phyloP scores from a whole-genome alignment of 345 rosid genomes.

The Eucalyptus polyanthemos region DNA sequence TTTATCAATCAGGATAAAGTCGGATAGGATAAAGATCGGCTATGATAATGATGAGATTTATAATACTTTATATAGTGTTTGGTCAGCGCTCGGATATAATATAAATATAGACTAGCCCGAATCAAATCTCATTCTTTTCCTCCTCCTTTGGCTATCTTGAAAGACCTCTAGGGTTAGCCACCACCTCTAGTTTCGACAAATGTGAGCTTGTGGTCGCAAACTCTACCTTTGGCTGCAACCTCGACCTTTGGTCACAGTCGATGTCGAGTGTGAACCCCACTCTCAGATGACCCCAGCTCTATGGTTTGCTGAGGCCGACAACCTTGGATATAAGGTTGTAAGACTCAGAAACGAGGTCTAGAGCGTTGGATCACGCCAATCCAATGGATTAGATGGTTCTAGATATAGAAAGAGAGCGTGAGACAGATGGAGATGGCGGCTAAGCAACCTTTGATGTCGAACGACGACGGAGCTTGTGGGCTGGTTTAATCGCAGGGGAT shows the following conservation, averaged over 20 bases:
- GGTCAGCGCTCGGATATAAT: neutral
- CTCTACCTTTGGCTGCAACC: neutral
- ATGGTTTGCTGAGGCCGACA: neutral
- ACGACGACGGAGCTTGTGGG: neutral
- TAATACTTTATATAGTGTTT: neutral
- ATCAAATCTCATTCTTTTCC: neutral
- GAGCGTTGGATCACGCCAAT: neutral
- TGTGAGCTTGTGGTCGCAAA: neutral
- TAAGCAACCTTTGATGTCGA: neutral
- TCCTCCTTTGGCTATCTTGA: neutral
- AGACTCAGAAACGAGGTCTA: neutral
- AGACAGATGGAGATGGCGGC: neutral
- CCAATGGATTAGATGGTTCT: neutral
- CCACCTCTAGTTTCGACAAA: neutral
- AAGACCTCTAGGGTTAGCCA: neutral
- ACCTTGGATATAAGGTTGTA: neutral
- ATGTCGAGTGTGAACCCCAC: neutral
- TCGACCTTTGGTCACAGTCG: neutral
- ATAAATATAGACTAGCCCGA: no score
- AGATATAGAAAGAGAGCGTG: neutral
- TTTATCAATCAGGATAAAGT: rapidly evolving
- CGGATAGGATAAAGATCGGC: neutral
- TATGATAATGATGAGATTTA: neutral
- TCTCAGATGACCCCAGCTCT: neutral
- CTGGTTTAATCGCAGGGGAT: neutral